Evolutionary conservation across 495 filamentous ascomycete genomes (phyloP), one percentile per base, ranked within the genome.

Genomic region (Talaromyces liani): DNA sequence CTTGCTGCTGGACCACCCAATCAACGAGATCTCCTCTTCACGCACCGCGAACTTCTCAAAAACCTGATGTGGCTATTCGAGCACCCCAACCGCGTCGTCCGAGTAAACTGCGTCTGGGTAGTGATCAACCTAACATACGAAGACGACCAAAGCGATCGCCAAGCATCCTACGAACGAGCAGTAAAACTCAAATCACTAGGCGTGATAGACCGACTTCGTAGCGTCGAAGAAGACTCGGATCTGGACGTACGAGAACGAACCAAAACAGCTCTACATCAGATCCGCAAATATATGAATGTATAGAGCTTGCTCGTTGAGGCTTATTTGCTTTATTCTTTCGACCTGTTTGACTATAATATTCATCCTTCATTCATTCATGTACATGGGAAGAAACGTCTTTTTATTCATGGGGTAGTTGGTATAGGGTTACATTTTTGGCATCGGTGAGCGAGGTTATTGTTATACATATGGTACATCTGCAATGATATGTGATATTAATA

Each of bases 171-270:
- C 51, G 78, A 85, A 65, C 84, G 94, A 25, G 88, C 87, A 3
- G 65, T 70, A 14, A 85, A 89, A 69, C 77, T 98, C 62, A 82
- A 83, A 71, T 80, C 84, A 41, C 68, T 95, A 27, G 92, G 93
- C 0, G 87, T 95, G 53, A 70, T 84, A 57, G 79, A 85, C 25
- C 87, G 84, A 65, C 77, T 94, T 51, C 78, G 85, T 66, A 78
- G 72, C 47, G 74, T 96, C 61, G 76, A 86, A 67, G 73, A 85
- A 24, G 93, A 98, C 76, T 73, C 75, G n/a, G 91, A 95, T 67
- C 71, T 92, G 63, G 92, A 96, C 74, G 87, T 95, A 9, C 80
- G 85, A 60, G 91, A 98, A 75, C 78, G 90, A 58, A 91, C 89
- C 9, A 96, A 91, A 77, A 88, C 84, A 53, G 93, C 89, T 6